phyloP scores from a whole-genome alignment of 75 land plant species.

The Chamaecyparis obtusa region DNA sequence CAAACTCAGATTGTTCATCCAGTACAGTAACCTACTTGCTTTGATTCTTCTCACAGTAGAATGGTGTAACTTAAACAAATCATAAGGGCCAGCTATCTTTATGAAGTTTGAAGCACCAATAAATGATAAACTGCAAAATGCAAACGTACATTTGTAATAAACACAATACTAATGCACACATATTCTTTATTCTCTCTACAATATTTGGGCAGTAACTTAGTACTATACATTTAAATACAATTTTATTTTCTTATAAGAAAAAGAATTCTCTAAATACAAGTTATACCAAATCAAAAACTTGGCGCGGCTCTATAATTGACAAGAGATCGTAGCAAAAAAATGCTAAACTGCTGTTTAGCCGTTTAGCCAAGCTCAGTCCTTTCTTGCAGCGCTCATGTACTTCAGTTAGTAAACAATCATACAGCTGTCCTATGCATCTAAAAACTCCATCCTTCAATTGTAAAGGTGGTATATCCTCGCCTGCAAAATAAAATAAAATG shows the following conservation, averaged over 20 bases:
- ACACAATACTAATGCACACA: neutral
- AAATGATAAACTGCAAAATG: neutral
- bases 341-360: slow-evolving; percentile 87
- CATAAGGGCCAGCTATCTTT: too few relatives aligned
- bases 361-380: slow-evolving; percentile 85
- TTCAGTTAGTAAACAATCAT: slow-evolving; percentile 96
- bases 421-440: slow-evolving; percentile 86
- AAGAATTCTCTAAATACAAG: neutral
- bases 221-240: neutral
- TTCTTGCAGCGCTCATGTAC: slow-evolving; percentile 99
- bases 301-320: slow-evolving; percentile 95
- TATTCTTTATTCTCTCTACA: too few relatives aligned
- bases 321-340: slow-evolving; percentile 97
- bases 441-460: slow-evolving; percentile 96
- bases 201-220: too few relatives aligned
- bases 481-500: slow-evolving; percentile 29
- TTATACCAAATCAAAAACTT: slow-evolving; percentile 96
- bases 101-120: too few relatives aligned
- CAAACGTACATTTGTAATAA: neutral
- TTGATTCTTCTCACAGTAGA: neutral
- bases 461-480: slow-evolving; percentile 94
- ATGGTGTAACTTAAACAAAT: too few relatives aligned
- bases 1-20: neutral
- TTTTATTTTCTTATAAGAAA: neutral
- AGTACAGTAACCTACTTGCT: neutral